These are phyloP conservation scores for Aspergillus affinis DNA, from an alignment of 495 filamentous ascomycete species.

Conservation along the genomic window DNA sequence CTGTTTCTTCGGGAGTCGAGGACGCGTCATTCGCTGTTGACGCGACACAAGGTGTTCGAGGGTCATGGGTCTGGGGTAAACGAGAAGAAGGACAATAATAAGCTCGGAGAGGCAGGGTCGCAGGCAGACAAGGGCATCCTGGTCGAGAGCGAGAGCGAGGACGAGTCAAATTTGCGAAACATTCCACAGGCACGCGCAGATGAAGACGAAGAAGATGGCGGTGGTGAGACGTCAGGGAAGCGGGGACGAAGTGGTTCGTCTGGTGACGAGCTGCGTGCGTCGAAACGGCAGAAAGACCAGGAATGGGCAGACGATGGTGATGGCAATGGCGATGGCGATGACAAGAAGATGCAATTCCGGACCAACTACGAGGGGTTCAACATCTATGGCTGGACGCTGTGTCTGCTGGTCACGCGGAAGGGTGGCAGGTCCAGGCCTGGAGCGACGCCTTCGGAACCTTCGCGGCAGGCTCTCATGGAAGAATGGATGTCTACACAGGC, in stretches of 20 bases:
- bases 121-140: slow-evolving; percentile 35
- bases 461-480: slow-evolving; percentile 82
- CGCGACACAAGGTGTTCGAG: slow-evolving; percentile 73
- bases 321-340: slow-evolving; percentile 61
- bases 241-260: slow-evolving; percentile 4
- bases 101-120: slow-evolving; percentile 47
- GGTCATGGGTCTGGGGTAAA: slow-evolving; percentile 35
- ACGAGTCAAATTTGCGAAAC: slow-evolving; percentile 32
- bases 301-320: slow-evolving; percentile 55
- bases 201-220: slow-evolving; percentile 7
- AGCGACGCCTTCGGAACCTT: slow-evolving; percentile 28
- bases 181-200: slow-evolving; percentile 34
- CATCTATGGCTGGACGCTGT: slow-evolving; percentile 90
- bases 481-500: slow-evolving; percentile 83
- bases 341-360: slow-evolving; percentile 82
- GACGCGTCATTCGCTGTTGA: slow-evolving; percentile 84
- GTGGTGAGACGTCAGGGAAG: neutral
- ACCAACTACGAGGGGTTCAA: slow-evolving; percentile 93
- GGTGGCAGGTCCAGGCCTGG: slow-evolving; percentile 41
- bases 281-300: slow-evolving; percentile 20
- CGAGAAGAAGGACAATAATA: neutral
- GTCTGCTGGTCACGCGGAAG: slow-evolving; percentile 80
- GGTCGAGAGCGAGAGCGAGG: slow-evolving; percentile 44
- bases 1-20: slow-evolving; percentile 88
- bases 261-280: slow-evolving; percentile 12